Percentiles rank a stretch among this genome's conserved stretches.
phyloP scores from a whole-genome alignment of 805 yeast genomes.

The Candida parachauliodes region DNA sequence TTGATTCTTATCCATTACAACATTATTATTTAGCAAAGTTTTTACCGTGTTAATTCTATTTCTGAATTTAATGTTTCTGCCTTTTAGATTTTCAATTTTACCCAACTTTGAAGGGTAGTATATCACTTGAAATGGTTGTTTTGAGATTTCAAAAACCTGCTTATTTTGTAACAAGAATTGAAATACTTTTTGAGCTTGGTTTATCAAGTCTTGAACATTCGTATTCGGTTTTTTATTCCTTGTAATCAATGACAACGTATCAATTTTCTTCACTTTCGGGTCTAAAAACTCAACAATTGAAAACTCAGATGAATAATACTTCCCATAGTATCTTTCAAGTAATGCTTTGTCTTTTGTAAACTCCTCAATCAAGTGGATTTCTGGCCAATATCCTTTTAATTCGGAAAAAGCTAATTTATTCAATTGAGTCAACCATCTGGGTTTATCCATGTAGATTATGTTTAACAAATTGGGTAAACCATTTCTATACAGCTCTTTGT shows the following conservation, averaged over 20 bases:
- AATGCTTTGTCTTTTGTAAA: constrained; percentile 2
- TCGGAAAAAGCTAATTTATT: constrained; percentile 16
- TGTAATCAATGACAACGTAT: constrained; percentile 5
- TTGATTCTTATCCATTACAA: constrained; percentile 20
- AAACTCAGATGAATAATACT: neutral
- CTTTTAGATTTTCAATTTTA: constrained; percentile 25
- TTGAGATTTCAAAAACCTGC: constrained; percentile 15
- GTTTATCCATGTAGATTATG: constrained; percentile 19
- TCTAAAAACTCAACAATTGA: neutral
- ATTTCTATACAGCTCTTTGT: constrained; percentile 22
- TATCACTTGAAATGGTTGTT: constrained; percentile 28
- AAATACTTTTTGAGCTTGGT: constrained; percentile 15
- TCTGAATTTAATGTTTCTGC: constrained; percentile 23
- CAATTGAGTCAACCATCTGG: constrained; percentile 20
- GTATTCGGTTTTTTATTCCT: neutral
- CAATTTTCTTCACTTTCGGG: neutral
- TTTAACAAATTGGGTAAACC: constrained; percentile 24
- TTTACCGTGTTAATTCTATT: constrained; percentile 22
- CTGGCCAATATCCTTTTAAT: constrained; percentile 31
- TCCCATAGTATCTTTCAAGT: constrained; percentile 2
- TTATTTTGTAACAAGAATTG: constrained; percentile 19
- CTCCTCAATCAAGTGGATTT: constrained; percentile 29
- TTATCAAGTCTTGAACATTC: constrained; percentile 9
- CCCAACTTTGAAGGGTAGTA: constrained; percentile 30
- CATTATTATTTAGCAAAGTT: constrained; percentile 13